Evolutionary conservation across 768 basidiomycete genomes (phyloP).

Genomic region (Cantharellus anzutake): DNA sequence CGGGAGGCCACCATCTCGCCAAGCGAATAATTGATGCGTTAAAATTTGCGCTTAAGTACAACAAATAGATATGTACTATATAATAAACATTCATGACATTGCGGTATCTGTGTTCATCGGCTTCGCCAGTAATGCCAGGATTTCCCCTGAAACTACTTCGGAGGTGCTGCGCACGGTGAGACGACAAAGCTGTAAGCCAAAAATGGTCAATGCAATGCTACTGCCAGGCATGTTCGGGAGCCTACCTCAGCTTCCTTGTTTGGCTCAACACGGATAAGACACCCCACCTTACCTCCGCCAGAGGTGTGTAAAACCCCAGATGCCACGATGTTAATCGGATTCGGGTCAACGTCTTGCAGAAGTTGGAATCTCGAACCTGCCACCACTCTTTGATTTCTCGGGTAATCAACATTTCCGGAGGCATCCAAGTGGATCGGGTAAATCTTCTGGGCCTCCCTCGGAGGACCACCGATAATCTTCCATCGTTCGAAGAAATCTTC

Average conservation of each 20-base stretch:
- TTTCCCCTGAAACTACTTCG: conserved; percentile 63
- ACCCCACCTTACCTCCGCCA: conserved; percentile 86
- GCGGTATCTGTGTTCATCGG: conserved; percentile 9
- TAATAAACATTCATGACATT: not conserved
- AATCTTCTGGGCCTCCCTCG: conserved; percentile 75
- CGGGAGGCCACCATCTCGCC: not conserved
- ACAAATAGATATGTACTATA: not conserved
- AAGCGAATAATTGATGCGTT: not conserved
- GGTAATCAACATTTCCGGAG: conserved; percentile 53
- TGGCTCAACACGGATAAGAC: conserved; percentile 80
- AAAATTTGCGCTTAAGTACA: not conserved
- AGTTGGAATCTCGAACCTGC: conserved; percentile 59
- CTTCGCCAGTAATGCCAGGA: conserved; percentile 32
- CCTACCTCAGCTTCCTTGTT: conserved; percentile 87
- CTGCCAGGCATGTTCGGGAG: not conserved
- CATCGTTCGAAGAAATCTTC: conserved; percentile 94
- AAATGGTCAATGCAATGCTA: not conserved
- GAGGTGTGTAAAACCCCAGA: conserved; percentile 95
- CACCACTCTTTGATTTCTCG: conserved; percentile 55
- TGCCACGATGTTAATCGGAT: conserved; percentile 79
- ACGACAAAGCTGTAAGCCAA: conserved; percentile 51
- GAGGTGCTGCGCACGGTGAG: conserved; percentile 91
- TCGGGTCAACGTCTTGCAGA: conserved; percentile 77
- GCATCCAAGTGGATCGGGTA: conserved; percentile 60
- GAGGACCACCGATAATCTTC: conserved; percentile 92